Evolutionary conservation across 139 green algal species (phyloP), one percentile per base, ranked within the genome.

Genomic region (Coelastrella sp.): DNA sequence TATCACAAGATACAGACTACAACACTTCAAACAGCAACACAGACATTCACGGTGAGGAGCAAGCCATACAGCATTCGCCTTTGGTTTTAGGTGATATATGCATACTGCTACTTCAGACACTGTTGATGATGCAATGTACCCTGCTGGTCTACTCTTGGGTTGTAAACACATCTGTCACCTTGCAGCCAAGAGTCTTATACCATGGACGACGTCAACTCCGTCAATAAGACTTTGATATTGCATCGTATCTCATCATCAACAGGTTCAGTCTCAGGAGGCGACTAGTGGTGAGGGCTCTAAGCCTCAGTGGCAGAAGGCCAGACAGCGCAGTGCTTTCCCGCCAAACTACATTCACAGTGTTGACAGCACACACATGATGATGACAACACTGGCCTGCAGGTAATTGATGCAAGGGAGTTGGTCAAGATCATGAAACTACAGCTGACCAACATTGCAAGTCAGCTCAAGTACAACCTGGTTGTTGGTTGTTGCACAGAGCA

Each of bases 271-370:
- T 32, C 53, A n/a, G 27, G 53, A 64, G 21, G 17, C 53, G 19
- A 64, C 53, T 35, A 59, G 35, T 35, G 72, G 23, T 68, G 40
- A 67, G 48, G 74, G 30, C 74, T 21, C 32, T 43, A 41, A 35
- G 15, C 6, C 32, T 2, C 67, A 68, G 6, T 30, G 88, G 27
- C 76, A 87, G 38, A 77, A 81, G 73, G 66, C 78, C 35, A 87
- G 91, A 35, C 97, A 99, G 93, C 77, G 90, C 43, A 96, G 87
- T 23, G 97, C 96, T 53, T 99, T 99, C 88, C 93, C 97, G 3
- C 97, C 97, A 53, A 99, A 99, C 91, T 99, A 93, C 92, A 96
- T 99, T 79, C 97, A 99, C 91, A 96, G 91, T 41, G 83, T 99
- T 19, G 97, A 99, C 90, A 94, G 91, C 41, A 90, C 92, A 27